Base-by-base conservation (phyloP, 2,329 filamentous ascomycete species). In the Phialocephala subalpina region DNA sequence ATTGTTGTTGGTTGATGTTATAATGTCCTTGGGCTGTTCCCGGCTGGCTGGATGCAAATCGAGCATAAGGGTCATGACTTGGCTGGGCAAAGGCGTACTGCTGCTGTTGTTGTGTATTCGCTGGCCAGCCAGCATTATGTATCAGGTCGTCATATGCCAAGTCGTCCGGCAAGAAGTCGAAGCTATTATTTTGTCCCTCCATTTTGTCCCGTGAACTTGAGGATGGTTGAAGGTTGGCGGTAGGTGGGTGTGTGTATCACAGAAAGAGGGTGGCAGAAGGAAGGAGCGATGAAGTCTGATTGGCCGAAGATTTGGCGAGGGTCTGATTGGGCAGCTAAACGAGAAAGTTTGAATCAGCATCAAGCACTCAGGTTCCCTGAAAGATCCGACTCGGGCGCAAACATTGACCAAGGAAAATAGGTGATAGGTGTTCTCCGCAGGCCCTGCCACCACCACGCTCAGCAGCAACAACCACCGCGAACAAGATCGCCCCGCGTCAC, bases 131-230 rank as follows among this genome's bases (percentile, higher is more conserved):
- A 20, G 63, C 27, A 66, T 67, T 66, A 53, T 70, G 64, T 42
- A 76, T 68, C 47, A 76, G 35, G 35, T 76, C 74, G 68, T 77
- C 73, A 53, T 72, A 75, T 18, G 20, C 60, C 60, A 49, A 72
- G 62, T 75, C 72, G 18, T 73, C 72, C 4, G 67, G 27, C 18
- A 33, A 67, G 29, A 75, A 66, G 62, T 70, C 75, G 9, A 67
- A 69, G 65, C 73, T 67, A 35, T 55, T 68, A 67, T 70, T 70
- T 62, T 73, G 70, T 18, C 65, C 70, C 36, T 76, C 75, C 75
- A 77, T 77, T 18, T 11, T 62, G 57, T 38, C 3, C 2, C 12
- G 9, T 25, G 40, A 14, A 33, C 45, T 12, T 25, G 18, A 18
- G 2, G 47, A 55, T 35, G 18, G 20, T 40, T 18, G 57, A 18